These are phyloP conservation scores for Pseudozyma sp. DNA, from an alignment of 1,284 basidiomycete species.

Conservation along the genomic window DNA sequence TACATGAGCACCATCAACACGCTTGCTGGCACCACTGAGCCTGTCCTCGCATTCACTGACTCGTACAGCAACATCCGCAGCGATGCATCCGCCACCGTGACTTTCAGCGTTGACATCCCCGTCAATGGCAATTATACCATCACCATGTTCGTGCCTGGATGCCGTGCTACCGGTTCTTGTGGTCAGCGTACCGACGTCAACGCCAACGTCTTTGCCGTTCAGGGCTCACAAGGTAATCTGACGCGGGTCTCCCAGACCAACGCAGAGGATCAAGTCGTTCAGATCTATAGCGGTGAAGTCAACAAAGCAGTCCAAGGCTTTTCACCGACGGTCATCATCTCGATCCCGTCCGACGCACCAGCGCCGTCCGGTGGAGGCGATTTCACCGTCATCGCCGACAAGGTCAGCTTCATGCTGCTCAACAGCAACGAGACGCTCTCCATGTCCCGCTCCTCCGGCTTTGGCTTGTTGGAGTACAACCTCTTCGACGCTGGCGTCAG, in stretches of 20 bases:
- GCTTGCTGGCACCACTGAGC: constrained; percentile 81
- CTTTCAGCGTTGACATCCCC: constrained; percentile 89
- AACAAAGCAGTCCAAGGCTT: constrained; percentile 70
- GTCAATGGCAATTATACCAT: constrained; percentile 87
- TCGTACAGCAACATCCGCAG: constrained; percentile 76
- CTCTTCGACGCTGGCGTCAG: constrained; percentile 46
- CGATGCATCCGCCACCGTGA: constrained; percentile 75
- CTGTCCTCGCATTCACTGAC: constrained; percentile 79
- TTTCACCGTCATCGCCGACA: constrained; percentile 79
- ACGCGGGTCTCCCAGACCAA: constrained; percentile 79
- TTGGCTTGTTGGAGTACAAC: constrained; percentile 61
- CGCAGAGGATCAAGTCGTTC: constrained; percentile 74
- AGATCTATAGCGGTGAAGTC: constrained; percentile 85
- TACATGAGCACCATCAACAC: constrained; percentile 52
- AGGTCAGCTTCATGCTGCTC: constrained; percentile 65
- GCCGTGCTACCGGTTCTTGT: constrained; percentile 83
- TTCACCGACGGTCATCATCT: constrained; percentile 53
- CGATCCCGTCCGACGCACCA: constrained; percentile 68
- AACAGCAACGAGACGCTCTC: constrained; percentile 55
- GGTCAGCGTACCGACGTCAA: constrained; percentile 81
- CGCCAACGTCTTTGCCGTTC: constrained; percentile 80
- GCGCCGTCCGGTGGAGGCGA: constrained; percentile 77
- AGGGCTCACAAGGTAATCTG: constrained; percentile 69
- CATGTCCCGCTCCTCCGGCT: constrained; percentile 41
- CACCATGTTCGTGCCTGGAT: constrained; percentile 87